Evolutionary conservation across 2,329 filamentous ascomycete species (phyloP), one percentile per base, ranked within the genome.

Genomic region (Harringtonia lauricola): DNA sequence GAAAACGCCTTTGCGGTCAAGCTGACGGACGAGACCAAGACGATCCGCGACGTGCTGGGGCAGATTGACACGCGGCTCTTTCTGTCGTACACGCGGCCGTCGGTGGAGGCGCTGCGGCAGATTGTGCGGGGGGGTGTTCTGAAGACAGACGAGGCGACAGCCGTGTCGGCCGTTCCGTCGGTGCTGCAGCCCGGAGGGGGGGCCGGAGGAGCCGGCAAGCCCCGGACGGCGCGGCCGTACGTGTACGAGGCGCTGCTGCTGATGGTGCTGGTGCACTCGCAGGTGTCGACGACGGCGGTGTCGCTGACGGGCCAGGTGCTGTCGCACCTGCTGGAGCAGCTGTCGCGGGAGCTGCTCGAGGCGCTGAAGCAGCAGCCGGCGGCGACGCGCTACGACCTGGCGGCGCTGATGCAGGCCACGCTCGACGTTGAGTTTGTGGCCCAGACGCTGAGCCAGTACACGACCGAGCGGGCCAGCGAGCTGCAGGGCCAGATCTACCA

Each of bases 381-480:
- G 1, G 17, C 18, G 14, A 29, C 22, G 5, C 70, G 69, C 18
- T 96, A 92, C 64, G 74, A 79, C 2, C 78, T 98, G 1, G 71
- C 83, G 6, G 82, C 85, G 8, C 75, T 98, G 41, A 94, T 96
- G 81, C 94, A 98, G 64, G 94, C 94, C 2, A 98, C 92, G 0
- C 76, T 98, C 1, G 92, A 98, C 57, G 89, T 95, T 2, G 92
- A 98, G 63, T 96, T 98, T 58, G 81, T 96, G 45, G 86, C 89
- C 1, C 92, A 98, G 66, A 95, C 90, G 6, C 73, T 98, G 29
- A 85, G 78, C 48, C 82, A 89, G 53, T 98, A 94, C 62, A 92
- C 86, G 0, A 92, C 86, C 0, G 84, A 94, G 45, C 74, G 79
- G 41, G 86, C 88, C 3, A 80, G 79, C 8, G 79, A 89, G 58